These are phyloP conservation scores for Tetrahymena malaccensis DNA, from an alignment of 73 alveolate species.

Conservation along the genomic window DNA sequence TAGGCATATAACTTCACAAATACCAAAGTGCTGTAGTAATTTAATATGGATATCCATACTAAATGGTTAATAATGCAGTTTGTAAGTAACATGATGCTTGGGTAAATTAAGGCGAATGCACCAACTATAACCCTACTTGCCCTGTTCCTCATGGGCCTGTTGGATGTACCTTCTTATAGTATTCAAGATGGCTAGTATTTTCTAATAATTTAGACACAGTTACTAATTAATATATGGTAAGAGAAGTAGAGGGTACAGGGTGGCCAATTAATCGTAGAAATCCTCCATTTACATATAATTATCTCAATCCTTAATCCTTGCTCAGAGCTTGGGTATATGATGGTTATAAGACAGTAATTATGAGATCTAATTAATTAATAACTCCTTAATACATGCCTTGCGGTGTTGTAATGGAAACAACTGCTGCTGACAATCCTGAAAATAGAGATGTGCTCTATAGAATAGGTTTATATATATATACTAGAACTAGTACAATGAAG, in stretches of 20 bases:
- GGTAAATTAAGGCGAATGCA: background rate
- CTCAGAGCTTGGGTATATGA: background rate
- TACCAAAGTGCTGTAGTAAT: background rate
- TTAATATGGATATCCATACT: background rate
- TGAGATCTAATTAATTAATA: background rate
- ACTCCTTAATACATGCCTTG: conserved; percentile 1
- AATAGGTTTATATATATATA: conserved; percentile 2
- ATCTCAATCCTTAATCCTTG: background rate
- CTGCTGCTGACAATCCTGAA: conserved; percentile 13
- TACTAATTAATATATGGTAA: background rate
- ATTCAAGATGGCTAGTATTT: background rate
- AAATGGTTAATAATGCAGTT: background rate
- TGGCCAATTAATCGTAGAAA: background rate
- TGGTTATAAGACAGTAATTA: background rate
- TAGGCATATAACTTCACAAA: background rate
- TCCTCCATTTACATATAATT: conserved; percentile 20
- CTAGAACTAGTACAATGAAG: conserved; percentile 10
- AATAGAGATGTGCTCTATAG: conserved; percentile 4
- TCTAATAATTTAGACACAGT: background rate
- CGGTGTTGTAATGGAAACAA: conserved; percentile 13
- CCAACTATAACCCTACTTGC: background rate
- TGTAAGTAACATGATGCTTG: background rate
- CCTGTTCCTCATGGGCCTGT: background rate
- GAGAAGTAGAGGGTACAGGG: background rate
- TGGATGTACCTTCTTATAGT: background rate